These are phyloP conservation scores for Talaromyces sp. DNA, from an alignment of 2,329 filamentous ascomycete genomes.

Conservation along the genomic window DNA sequence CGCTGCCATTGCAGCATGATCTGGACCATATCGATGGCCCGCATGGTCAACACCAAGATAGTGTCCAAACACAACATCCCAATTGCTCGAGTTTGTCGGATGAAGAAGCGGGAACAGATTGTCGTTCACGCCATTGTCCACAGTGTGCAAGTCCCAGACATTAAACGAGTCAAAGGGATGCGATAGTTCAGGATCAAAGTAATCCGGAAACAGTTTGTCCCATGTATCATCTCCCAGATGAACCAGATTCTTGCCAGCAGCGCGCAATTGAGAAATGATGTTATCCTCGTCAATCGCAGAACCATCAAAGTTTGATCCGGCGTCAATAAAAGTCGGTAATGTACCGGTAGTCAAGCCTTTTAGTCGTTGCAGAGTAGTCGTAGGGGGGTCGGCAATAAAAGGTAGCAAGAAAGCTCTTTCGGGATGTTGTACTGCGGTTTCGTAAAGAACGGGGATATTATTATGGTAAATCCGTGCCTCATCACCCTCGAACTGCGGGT, in stretches of 20 bases:
- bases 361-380: conserved; percentile 83
- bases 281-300: conserved; percentile 95
- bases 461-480: conserved; percentile 72
- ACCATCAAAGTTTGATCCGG: conserved; percentile 91
- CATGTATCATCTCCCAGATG: conserved; percentile 98
- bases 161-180: conserved; percentile 95
- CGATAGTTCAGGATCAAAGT: conserved; percentile 85
- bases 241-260: conserved; percentile 72
- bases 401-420: conserved; percentile 84
- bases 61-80: conserved; percentile 95
- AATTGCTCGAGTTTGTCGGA: conserved; percentile 63
- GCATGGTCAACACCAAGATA: conserved; percentile 95
- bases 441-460: conserved; percentile 80
- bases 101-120: conserved; percentile 77
- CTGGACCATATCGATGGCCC: conserved; percentile 90
- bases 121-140: conserved; percentile 91
- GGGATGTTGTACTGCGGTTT: conserved; percentile 71
- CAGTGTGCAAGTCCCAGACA: conserved; percentile 94
- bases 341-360: conserved; percentile 96
- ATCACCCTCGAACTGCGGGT: conserved; percentile 46
- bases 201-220: conserved; percentile 88
- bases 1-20: conserved; percentile 85
- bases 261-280: conserved; percentile 62
- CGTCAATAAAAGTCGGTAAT: conserved; percentile 88
- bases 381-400: conserved; percentile 96